Percentiles rank a stretch among this genome's conserved stretches.
Evolutionary conservation across 1,139 yeast genomes (phyloP).

Genomic region (Candida dubliniensis): DNA sequence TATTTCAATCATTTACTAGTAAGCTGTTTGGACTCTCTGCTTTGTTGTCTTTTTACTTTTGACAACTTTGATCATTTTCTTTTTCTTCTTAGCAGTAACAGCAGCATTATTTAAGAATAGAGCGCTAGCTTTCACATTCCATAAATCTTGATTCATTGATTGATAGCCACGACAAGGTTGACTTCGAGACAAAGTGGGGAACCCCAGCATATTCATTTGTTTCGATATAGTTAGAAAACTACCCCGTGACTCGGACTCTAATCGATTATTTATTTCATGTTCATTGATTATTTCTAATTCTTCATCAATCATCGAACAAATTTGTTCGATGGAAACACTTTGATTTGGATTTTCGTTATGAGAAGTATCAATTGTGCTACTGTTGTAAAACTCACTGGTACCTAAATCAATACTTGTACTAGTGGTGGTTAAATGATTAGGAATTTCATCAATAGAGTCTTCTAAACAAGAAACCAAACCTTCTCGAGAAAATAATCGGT

Average conservation of each 20-base stretch:
- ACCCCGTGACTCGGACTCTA: slow-evolving; percentile 7
- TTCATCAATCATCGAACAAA: slow-evolving; percentile 13
- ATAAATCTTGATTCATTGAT: background rate
- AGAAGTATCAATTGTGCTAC: background rate
- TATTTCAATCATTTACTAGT: background rate
- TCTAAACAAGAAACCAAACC: slow-evolving; percentile 8
- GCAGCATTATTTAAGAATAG: background rate
- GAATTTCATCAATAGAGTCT: slow-evolving; percentile 1
- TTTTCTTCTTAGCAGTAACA: background rate
- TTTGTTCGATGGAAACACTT: slow-evolving; percentile 9
- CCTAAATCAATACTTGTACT: slow-evolving; percentile 5
- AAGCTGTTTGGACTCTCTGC: background rate
- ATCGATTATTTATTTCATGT: background rate
- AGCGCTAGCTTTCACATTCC: background rate
- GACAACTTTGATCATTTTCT: slow-evolving; percentile 6
- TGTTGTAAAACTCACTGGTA: slow-evolving; percentile 1
- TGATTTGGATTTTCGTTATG: background rate
- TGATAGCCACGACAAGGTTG: background rate
- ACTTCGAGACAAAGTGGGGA: background rate
- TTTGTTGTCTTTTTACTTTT: slow-evolving; percentile 1
- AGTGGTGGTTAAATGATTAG: background rate
- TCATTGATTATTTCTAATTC: slow-evolving; percentile 10
- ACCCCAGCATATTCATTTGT: background rate
- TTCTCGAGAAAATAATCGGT: slow-evolving; percentile 4
- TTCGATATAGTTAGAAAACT: slow-evolving; percentile 10